phyloP scores from a whole-genome alignment of 257 asterid genomes.

The Ligustrum vulgare region DNA sequence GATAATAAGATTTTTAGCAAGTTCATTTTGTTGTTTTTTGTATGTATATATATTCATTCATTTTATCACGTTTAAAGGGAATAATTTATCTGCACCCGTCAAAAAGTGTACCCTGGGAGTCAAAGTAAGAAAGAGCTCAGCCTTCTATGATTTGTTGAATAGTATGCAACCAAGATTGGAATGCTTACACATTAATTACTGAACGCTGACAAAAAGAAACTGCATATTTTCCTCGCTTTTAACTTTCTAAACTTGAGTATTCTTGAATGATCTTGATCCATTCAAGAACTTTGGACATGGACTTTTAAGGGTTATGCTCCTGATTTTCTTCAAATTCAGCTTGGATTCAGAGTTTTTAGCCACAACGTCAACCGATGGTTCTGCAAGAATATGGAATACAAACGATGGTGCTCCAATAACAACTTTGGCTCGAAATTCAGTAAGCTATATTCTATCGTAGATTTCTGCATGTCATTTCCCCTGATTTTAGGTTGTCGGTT shows the following conservation, averaged over 20 bases:
- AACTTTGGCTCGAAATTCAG: conserved; percentile 70
- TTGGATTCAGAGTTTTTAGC: conserved; percentile 93
- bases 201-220: neutral
- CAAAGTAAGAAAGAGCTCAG: neutral
- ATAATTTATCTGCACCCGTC: neutral
- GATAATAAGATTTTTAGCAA: neutral
- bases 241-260: neutral
- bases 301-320: conserved; percentile 22
- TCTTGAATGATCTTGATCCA: conserved; percentile 14
- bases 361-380: conserved; percentile 91
- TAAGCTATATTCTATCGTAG: conserved; percentile 38
- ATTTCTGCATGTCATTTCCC: conserved; percentile 3
- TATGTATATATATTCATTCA: neutral
- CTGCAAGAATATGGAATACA: conserved; percentile 93
- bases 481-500: conserved; percentile 21
- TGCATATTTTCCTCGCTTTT: neutral
- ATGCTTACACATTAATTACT: neutral
- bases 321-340: conserved; percentile 44
- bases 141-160: neutral
- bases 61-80: neutral
- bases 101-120: neutral
- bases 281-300: conserved; percentile 3
- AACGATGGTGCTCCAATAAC: conserved; percentile 78
- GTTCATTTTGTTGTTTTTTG: neutral
- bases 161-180: neutral